phyloP scores from a whole-genome alignment of 768 basidiomycete genomes.

The Tephrocybe rancida region DNA sequence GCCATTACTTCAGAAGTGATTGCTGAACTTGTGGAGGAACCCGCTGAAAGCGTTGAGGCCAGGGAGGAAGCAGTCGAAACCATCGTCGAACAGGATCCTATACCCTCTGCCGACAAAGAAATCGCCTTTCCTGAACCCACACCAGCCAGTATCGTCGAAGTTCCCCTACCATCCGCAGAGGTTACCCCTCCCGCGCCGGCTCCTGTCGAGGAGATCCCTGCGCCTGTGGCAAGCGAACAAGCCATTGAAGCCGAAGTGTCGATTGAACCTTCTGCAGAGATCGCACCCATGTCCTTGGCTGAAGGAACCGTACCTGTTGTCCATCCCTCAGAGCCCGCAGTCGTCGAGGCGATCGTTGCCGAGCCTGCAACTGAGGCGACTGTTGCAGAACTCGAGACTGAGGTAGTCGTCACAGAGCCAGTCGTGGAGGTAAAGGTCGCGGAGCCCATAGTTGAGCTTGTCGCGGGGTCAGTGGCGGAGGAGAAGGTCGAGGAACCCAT shows the following conservation, averaged over 20 bases:
- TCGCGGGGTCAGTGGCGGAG: too few species aligned
- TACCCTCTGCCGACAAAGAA: background rate
- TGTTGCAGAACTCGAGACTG: background rate
- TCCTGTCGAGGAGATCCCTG: background rate
- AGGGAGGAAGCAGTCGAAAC: background rate
- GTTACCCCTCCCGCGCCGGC: too few species aligned
- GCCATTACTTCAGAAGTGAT: background rate
- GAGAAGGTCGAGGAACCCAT: too few species aligned
- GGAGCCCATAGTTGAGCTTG: too few species aligned
- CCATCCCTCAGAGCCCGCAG: background rate
- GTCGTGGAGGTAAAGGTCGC: too few species aligned
- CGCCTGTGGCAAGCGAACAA: background rate
- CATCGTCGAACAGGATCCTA: background rate
- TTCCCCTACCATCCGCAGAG: background rate
- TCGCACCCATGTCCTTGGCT: too few species aligned
- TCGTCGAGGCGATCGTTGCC: background rate
- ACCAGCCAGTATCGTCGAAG: background rate
- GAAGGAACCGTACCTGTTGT: background rate
- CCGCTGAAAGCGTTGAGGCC: background rate
- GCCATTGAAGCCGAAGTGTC: background rate
- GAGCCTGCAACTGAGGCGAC: background rate
- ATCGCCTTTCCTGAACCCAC: background rate
- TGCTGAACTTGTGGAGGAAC: background rate
- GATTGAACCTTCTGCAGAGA: too few species aligned
- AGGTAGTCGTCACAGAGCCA: too few species aligned